Evolutionary conservation across 176 grass and related monocot genomes (phyloP).

Genomic region (Carex cristatella): DNA sequence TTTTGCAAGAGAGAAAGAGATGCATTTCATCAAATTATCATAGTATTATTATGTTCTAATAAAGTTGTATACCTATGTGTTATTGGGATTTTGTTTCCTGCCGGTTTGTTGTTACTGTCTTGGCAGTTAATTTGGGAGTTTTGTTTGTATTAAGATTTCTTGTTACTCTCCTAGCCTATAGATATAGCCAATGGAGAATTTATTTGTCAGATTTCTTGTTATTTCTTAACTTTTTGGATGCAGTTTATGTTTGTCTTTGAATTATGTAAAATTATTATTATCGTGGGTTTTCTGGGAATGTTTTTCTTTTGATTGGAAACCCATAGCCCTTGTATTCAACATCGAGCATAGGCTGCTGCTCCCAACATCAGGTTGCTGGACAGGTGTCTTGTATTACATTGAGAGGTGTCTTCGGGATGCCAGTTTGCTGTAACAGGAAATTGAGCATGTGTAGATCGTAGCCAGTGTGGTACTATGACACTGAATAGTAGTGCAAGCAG

Average conservation of each 20-base stretch:
- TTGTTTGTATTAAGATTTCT: neutral
- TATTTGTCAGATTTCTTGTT: neutral
- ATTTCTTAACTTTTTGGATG: neutral
- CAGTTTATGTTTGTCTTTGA: neutral
- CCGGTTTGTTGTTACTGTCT: neutral
- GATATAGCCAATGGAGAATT: neutral
- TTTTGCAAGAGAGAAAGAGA: conserved; percentile 12
- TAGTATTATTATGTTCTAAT: conserved; percentile 16
- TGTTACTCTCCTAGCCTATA: conserved; percentile 10
- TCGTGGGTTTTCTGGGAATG: neutral
- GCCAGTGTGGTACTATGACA: too few relatives aligned
- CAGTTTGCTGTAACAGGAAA: too few relatives aligned
- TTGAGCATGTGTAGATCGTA: too few relatives aligned
- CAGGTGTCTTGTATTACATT: too few relatives aligned
- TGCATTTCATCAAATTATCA: conserved; percentile 11
- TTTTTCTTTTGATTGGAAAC: too few relatives aligned
- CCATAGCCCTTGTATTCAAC: too few relatives aligned
- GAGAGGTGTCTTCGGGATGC: too few relatives aligned
- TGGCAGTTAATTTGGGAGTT: conserved; percentile 12
- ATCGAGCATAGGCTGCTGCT: too few relatives aligned
- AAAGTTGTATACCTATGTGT: conserved; percentile 1
- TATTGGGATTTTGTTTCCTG: neutral
- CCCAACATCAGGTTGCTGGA: too few relatives aligned
- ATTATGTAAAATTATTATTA: neutral
- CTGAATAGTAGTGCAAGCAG: too few relatives aligned